Evolutionary conservation across 1,284 basidiomycete species (phyloP), one percentile per base, ranked within the genome.

Genomic region (Melanopsichium pennsylvanicum): DNA sequence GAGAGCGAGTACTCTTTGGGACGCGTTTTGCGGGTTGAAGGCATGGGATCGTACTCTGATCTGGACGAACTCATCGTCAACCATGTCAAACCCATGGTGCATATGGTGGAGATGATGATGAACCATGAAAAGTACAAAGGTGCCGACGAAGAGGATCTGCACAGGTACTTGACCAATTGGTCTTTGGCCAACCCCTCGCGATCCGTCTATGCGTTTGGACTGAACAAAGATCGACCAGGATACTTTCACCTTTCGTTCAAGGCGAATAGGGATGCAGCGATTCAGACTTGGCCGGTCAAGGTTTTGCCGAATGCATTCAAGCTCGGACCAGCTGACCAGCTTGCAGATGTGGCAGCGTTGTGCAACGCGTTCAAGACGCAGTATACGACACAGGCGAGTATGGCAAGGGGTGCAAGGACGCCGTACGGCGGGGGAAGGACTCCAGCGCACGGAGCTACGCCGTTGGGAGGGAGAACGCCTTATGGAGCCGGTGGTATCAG

Each of bases 1-100:
- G 87, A 89, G 15, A 91, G 92, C 74, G 84, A 85, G 55, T 84
- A 83, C 51, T 74, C 89, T 23, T 87, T 91, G 5, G 87, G 88
- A 10, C 86, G 89, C 52, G 87, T 94, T 46, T 85, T 93, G 46
- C 79, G 83, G 60, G 88, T 97, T 29, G 91, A 92, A 8, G 85
- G 85, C 44, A 88, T 87, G 70, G 92, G 93, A 79, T 78, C 75
- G 22, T 98, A 96, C 82, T 88, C 91, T 37, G 97, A 99, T 85
- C 84, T 99, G 44, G 96, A 99, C 82, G 96, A 99, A 80, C 83
- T 99, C 72, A 93, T 99, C 75, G 93, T 97, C 82, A 94, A 93
- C 78, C 94, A 99, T 81, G 89, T 99, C 48, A 90, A 93, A 84
- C 91, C 94, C 9, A 96, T 94, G 85, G 89, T 91, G 40, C 88